Conservation (phyloP, 306 rosid species). For the Acmispon strigosus region DNA sequence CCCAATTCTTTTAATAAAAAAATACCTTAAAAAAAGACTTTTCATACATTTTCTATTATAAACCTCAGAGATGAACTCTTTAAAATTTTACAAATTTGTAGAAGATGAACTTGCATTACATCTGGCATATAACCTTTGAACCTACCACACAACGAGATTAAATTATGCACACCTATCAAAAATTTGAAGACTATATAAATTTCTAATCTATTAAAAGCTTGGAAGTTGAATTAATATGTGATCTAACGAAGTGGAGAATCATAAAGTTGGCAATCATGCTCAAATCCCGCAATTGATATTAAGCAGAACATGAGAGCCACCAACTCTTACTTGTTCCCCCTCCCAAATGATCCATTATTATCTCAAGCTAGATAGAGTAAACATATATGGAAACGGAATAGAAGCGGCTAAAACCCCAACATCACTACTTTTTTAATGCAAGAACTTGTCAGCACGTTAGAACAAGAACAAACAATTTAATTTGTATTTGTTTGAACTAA, state of each 20-base stretch:
- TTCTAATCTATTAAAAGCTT: not conserved
- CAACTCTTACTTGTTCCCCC: not conserved
- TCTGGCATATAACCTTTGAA: not conserved
- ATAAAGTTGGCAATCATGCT: constrained; percentile 10
- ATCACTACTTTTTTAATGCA: not conserved
- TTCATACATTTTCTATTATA: not conserved
- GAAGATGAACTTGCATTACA: not conserved
- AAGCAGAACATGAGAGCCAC: constrained; percentile 41
- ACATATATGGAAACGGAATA: constrained; percentile 5
- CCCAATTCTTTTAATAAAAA: too few species aligned
- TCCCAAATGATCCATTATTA: constrained; percentile 2
- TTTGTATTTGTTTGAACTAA: constrained; percentile 38
- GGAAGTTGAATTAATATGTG: constrained; percentile 7
- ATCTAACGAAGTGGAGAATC: constrained; percentile 2
- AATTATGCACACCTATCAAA: not conserved
- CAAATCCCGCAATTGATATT: not conserved
- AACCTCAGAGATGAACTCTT: not conserved
- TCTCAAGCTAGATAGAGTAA: constrained; percentile 20
- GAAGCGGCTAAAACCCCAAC: not conserved
- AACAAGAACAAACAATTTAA: constrained; percentile 37
- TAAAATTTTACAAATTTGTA: not conserved
- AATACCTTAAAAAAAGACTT: too few species aligned
- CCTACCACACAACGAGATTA: not conserved
- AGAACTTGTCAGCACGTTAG: constrained; percentile 53
- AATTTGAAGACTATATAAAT: not conserved